phyloP scores from a whole-genome alignment of 805 yeast species.

The Candida multigemmis region DNA sequence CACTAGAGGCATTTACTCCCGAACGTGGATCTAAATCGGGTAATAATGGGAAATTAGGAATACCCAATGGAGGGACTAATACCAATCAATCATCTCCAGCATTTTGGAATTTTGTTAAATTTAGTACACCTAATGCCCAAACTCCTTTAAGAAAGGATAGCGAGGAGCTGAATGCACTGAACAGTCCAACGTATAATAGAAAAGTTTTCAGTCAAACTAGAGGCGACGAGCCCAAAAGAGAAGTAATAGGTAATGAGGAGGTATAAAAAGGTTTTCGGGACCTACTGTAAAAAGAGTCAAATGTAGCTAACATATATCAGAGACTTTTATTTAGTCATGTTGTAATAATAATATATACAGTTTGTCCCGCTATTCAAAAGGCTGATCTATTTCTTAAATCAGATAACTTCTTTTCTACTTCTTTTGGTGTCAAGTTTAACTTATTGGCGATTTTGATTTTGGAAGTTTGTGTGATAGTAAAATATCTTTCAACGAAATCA shows the following conservation, averaged over 20 bases:
- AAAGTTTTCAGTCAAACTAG: conserved; percentile 7
- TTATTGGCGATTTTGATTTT: conserved; percentile 29
- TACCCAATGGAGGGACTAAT: conserved; percentile 21
- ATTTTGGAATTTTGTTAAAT: conserved; percentile 86
- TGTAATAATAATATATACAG: conserved; percentile 1
- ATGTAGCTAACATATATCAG: not conserved
- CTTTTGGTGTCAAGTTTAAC: conserved; percentile 38
- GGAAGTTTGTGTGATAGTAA: conserved; percentile 18
- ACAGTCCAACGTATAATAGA: conserved; percentile 31
- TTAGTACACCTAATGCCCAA: conserved; percentile 40
- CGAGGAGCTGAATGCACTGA: conserved; percentile 27
- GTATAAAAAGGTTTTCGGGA: too few relatives aligned
- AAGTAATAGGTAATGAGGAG: too few relatives aligned
- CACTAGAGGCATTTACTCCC: conserved; percentile 36
- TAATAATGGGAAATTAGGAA: conserved; percentile 11
- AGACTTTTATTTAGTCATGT: not conserved
- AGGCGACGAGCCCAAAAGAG: conserved; percentile 1
- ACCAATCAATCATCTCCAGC: conserved; percentile 72
- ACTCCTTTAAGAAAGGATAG: conserved; percentile 31
- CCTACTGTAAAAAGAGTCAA: too few relatives aligned
- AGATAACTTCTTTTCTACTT: conserved; percentile 41
- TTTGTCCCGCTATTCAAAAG: conserved; percentile 8
- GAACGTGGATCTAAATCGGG: conserved; percentile 29
- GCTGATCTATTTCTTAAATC: conserved; percentile 42
- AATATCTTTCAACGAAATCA: conserved; percentile 63